Base-by-base conservation (phyloP, 768 basidiomycete species). In the Auricularia auricula-judae region DNA sequence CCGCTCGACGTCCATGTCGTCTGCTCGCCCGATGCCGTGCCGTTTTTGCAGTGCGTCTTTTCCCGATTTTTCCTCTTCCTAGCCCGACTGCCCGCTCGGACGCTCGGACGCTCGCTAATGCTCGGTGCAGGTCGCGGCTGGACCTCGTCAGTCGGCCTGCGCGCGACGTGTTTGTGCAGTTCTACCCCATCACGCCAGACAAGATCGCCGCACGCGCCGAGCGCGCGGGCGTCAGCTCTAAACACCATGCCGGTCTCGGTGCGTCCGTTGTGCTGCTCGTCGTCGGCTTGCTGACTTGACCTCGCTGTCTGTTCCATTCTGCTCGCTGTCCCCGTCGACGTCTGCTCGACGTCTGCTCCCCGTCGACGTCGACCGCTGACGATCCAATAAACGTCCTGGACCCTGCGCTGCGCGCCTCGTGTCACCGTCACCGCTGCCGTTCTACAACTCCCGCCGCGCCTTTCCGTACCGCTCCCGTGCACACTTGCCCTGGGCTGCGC, bases 141-240 rank as follows among this genome's bases (percentile, higher is more conserved):
- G 64, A 71, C 12, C 74, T 80, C 53, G 69, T 83, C 47, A 73
- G 69, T 11, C 74, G 74, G 4, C 80, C 81, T 1, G 63, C 68
- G 7, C 72, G 76, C 65, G 70, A 72, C 43, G 66, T 81, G 63
- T 69, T 71, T 34, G 74, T 83, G 2, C 74, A 74, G 35, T 82
- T 80, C 67, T 78, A 82, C 61, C 74, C 73, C 23, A 74, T 78
- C 2, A 70, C 78, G 14, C 56, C 23, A 29, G 23, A 29, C 5
- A 39, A 59, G 36, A 64, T 64, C 63, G 54, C 35, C 34, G 63
- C 33, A 3, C 63, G 63, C 36, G 53, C 43, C 12, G 21, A 36
- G 16, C 54, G 63, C 5, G 63, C 63, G 11, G 63, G 63, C 21
- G 53, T 64, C 4, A 54, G 35, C 14, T n/a, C 35, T 0, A 29